Percentiles rank a stretch among this genome's conserved stretches.
Conservation (phyloP, 345 rosid genomes). For the Euphorbia peplus region DNA sequence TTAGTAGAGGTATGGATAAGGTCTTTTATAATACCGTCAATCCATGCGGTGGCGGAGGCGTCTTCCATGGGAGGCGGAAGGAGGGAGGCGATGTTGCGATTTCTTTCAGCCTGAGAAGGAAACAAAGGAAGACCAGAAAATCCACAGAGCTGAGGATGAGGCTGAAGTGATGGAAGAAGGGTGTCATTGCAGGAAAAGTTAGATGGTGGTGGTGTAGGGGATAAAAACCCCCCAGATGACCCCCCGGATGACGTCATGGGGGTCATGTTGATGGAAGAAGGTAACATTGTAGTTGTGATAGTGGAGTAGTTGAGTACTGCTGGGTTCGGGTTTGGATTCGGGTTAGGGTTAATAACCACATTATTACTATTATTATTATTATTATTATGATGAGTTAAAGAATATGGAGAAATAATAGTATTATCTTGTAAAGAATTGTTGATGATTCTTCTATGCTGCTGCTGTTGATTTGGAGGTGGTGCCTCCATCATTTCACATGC, state of each 20-base stretch:
- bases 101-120: constrained; percentile 44
- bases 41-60: constrained; percentile 69
- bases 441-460: neutral
- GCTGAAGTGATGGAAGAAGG: neutral
- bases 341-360: constrained; percentile 4
- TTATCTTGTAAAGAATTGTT: neutral
- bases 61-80: constrained; percentile 47
- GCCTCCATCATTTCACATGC: constrained; percentile 70
- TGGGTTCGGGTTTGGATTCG: constrained; percentile 24
- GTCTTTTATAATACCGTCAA: constrained; percentile 84
- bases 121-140: constrained; percentile 92
- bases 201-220: constrained; percentile 31
- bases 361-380: neutral
- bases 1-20: constrained; percentile 64
- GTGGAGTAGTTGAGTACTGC: constrained; percentile 62
- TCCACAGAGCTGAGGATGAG: constrained; percentile 48
- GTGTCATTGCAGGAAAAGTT: no score
- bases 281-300: constrained; percentile 20
- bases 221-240: constrained; percentile 40
- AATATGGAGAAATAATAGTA: neutral
- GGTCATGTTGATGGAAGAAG: constrained; percentile 40
- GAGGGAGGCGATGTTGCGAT: constrained; percentile 2
- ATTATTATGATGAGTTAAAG: no score
- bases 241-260: constrained; percentile 51
- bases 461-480: constrained; percentile 30